A percentile compares a stretch with the other conserved stretches of the same genome.
Evolutionary conservation across 192 early-diverging fungal species (phyloP).

Genomic region (Gaertneriomyces sp.): DNA sequence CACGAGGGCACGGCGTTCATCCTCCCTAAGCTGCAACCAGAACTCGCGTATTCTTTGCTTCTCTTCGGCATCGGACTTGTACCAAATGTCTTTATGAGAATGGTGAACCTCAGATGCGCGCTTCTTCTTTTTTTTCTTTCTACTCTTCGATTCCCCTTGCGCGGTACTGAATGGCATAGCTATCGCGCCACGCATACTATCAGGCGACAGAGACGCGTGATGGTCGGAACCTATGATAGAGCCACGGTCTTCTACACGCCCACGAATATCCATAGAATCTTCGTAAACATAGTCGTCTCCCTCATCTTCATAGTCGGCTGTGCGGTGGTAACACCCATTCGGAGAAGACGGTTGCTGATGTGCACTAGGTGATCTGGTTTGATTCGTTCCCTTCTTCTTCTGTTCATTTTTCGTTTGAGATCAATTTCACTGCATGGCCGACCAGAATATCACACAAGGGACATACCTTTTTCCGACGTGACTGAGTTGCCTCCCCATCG

Average conservation of each 20-base stretch:
- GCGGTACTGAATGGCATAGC: background rate
- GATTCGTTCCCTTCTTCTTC: slow-evolving; percentile 18
- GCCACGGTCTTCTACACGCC: slow-evolving; percentile 9
- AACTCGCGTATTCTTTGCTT: slow-evolving; percentile 76
- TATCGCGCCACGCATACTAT: background rate
- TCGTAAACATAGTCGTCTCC: slow-evolving; percentile 23
- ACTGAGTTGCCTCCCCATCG: no score
- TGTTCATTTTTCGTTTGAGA: background rate
- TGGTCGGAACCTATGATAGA: slow-evolving; percentile 3
- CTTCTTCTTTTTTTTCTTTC: slow-evolving; percentile 34
- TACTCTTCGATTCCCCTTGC: slow-evolving; percentile 4
- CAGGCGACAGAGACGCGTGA: slow-evolving; percentile 19
- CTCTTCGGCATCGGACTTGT: slow-evolving; percentile 70
- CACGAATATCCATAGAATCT: slow-evolving; percentile 3
- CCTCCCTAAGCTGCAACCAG: slow-evolving; percentile 78
- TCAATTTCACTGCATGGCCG: background rate
- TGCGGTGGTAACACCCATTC: background rate
- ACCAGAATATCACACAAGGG: background rate
- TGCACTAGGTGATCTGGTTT: slow-evolving; percentile 4
- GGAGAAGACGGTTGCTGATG: slow-evolving; percentile 4
- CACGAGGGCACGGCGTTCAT: slow-evolving; percentile 73
- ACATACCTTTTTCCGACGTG: slow-evolving; percentile 5
- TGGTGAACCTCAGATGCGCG: slow-evolving; percentile 12
- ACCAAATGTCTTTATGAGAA: slow-evolving; percentile 53
- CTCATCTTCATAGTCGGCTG: slow-evolving; percentile 21